phyloP scores from a whole-genome alignment of 2,329 filamentous ascomycete species.

The Monosporascus cannonballus region DNA sequence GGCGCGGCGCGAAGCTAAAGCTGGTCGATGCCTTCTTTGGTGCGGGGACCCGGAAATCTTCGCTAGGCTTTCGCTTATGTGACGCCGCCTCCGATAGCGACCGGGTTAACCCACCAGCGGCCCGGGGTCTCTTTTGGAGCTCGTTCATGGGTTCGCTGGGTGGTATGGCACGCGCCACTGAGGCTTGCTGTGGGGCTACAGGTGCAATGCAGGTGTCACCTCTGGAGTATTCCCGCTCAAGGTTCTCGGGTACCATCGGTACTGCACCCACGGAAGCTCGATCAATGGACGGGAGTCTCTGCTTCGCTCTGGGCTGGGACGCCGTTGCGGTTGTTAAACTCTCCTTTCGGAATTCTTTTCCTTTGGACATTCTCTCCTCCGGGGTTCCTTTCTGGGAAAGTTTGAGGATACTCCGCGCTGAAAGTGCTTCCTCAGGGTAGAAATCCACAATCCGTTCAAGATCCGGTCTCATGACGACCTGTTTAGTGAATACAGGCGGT shows the following conservation, averaged over 20 bases:
- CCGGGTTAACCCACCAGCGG: constrained; percentile 4
- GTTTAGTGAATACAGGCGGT: constrained; percentile 18
- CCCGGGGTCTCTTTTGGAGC: constrained; percentile 3
- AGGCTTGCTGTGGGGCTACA: background rate
- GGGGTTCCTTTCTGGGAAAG: constrained; percentile 2
- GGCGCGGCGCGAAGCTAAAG: constrained; percentile 1
- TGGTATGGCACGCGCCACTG: background rate
- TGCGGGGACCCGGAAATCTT: constrained; percentile 1
- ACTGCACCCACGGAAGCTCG: background rate
- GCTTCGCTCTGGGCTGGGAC: background rate
- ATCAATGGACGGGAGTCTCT: background rate
- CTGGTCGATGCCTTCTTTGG: constrained; percentile 8
- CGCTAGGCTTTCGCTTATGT: constrained; percentile 13
- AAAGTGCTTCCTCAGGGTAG: constrained; percentile 19
- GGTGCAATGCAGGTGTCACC: background rate
- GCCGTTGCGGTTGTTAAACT: background rate
- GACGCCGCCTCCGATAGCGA: constrained; percentile 11
- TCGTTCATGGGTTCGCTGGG: constrained; percentile 11
- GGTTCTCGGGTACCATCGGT: background rate
- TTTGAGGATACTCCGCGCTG: constrained; percentile 6
- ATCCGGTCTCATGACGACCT: constrained; percentile 24
- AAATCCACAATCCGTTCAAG: constrained; percentile 19
- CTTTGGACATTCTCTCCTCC: constrained; percentile 1
- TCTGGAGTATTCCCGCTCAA: background rate
- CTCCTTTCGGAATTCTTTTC: background rate